Evolutionary conservation across 306 rosid genomes (phyloP).

Genomic region (Pachyrhizus erosus): DNA sequence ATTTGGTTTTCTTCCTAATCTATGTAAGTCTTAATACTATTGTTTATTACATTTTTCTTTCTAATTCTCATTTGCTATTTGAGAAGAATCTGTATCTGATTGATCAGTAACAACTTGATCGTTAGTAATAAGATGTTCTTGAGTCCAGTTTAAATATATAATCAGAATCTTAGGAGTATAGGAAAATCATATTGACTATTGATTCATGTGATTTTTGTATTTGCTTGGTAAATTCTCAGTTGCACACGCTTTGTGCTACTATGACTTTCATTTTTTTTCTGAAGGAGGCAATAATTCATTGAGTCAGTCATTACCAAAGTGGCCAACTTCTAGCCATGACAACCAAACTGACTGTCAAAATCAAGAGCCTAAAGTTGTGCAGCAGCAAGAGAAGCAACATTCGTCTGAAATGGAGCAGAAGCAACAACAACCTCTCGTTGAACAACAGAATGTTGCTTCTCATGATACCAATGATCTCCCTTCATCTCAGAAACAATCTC

Average conservation of each 20-base stretch:
- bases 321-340: conserved; percentile 52
- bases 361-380: conserved; percentile 59
- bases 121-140: not conserved
- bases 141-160: conserved; percentile 10
- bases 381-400: conserved; percentile 60
- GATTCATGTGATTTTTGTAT: conserved; percentile 28
- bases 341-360: conserved; percentile 56
- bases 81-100: conserved; percentile 20
- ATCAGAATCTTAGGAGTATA: not conserved
- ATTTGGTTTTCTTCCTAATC: conserved; percentile 7
- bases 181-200: conserved; percentile 15
- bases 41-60: not conserved
- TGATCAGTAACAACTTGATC: not conserved
- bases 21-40: not conserved
- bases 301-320: conserved; percentile 61
- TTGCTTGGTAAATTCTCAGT: conserved; percentile 25
- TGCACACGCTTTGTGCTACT: not conserved
- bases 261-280: conserved; percentile 49
- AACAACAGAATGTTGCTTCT: conserved; percentile 58
- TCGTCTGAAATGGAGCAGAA: conserved; percentile 65
- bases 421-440: conserved; percentile 55
- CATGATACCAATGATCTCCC: conserved; percentile 53
- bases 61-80: not conserved
- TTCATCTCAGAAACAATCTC: conserved; percentile 62
- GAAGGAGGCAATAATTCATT: conserved; percentile 65